phyloP scores from a whole-genome alignment of 305 asterid genomes.

The Fraxinus ornus region DNA sequence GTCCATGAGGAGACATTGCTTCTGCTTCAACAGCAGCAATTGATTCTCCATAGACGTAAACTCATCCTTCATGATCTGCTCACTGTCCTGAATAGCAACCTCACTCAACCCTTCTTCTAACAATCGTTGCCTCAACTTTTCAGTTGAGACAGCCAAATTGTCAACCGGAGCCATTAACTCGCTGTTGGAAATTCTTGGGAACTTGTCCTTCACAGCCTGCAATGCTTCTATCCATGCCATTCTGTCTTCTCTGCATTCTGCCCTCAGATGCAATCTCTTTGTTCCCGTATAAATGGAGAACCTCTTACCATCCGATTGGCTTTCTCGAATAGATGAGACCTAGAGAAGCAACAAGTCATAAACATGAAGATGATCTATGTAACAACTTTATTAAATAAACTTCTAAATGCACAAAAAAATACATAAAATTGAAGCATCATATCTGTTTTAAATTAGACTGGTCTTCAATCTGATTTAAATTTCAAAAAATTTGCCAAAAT shows the following conservation, averaged over 20 bases:
- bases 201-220: slow-evolving; percentile 88
- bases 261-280: slow-evolving; percentile 71
- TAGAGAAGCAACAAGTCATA: slow-evolving; percentile 23
- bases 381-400: background rate
- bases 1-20: slow-evolving; percentile 81
- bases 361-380: background rate
- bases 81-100: slow-evolving; percentile 70
- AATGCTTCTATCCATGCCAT: slow-evolving; percentile 85
- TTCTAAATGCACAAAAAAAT: background rate
- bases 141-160: slow-evolving; percentile 62
- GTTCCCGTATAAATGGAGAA: slow-evolving; percentile 94
- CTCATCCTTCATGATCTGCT: slow-evolving; percentile 79
- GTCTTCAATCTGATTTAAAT: background rate
- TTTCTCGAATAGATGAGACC: slow-evolving; percentile 90
- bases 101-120: slow-evolving; percentile 70
- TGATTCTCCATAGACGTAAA: slow-evolving; percentile 73
- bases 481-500: too few species aligned
- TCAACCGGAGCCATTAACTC: slow-evolving; percentile 93
- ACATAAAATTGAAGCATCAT: background rate
- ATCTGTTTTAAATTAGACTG: background rate
- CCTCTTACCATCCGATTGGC: slow-evolving; percentile 87
- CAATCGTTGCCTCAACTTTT: slow-evolving; percentile 72
- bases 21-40: slow-evolving; percentile 73
- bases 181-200: slow-evolving; percentile 91
- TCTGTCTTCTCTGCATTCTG: slow-evolving; percentile 44